phyloP scores from a whole-genome alignment of 352 stramenopile genomes.

The Globisporangium barbulae region DNA sequence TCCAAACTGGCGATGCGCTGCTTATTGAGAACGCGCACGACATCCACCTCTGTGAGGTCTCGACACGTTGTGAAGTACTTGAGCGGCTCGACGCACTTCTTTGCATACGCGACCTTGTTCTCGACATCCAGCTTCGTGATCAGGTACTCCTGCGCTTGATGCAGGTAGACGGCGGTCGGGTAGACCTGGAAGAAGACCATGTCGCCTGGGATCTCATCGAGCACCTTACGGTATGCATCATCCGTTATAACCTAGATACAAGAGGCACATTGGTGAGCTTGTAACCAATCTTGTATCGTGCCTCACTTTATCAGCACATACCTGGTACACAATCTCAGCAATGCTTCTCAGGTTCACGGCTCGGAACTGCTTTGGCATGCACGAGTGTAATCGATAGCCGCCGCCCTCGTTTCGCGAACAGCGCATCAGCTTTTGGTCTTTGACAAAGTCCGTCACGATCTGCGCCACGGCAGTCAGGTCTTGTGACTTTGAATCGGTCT shows the following conservation, averaged over 20 bases:
- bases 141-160: conserved; percentile 90
- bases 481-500: background rate
- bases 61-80: conserved; percentile 87
- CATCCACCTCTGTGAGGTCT: conserved; percentile 87
- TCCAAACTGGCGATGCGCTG: background rate
- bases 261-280: background rate
- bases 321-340: conserved; percentile 55
- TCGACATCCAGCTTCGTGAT: conserved; percentile 83
- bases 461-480: background rate
- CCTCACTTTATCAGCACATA: no score
- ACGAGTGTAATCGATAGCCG: conserved; percentile 57
- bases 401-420: conserved; percentile 28
- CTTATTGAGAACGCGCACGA: conserved; percentile 61
- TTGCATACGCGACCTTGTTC: conserved; percentile 63
- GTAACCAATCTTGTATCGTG: no score
- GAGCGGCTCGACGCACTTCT: conserved; percentile 53
- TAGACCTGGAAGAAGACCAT: conserved; percentile 91
- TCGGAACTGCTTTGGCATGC: conserved; percentile 52
- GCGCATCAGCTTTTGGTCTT: conserved; percentile 44
- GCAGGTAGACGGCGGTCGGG: conserved; percentile 88
- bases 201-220: conserved; percentile 87
- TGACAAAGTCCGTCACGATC: conserved; percentile 24
- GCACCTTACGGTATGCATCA: conserved; percentile 40
- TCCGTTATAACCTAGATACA: conserved; percentile 47
- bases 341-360: conserved; percentile 68